phyloP scores from a whole-genome alignment of 108 stramenopile species.

The Schizochytrium sp. region DNA sequence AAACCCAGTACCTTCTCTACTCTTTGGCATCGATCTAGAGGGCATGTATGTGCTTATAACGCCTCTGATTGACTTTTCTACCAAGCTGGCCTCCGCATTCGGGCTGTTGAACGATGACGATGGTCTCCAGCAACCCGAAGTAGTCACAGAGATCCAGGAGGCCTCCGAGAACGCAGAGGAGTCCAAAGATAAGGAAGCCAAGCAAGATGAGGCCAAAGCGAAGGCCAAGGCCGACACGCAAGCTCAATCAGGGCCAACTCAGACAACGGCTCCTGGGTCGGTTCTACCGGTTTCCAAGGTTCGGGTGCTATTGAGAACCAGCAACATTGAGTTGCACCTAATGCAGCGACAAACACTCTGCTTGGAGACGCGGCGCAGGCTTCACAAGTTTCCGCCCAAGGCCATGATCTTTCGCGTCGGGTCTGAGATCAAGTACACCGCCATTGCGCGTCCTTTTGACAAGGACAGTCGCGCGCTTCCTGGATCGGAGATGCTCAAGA shows the following conservation, averaged over 20 bases:
- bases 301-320: not conserved
- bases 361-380: not conserved
- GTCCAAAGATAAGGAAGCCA: not conserved
- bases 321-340: not conserved
- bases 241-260: not conserved
- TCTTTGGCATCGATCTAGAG: not conserved
- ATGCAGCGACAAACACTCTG: not conserved
- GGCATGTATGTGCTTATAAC: not conserved
- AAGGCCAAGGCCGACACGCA: not conserved
- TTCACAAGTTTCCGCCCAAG: not conserved
- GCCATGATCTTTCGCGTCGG: not conserved
- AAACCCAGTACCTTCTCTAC: not conserved
- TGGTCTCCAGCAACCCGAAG: not conserved
- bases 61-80: not conserved
- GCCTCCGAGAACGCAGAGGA: not conserved
- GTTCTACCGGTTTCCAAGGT: not conserved
- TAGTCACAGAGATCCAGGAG: not conserved
- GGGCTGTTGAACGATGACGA: not conserved
- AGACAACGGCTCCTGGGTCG: not conserved
- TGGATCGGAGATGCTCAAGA: not conserved
- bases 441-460: not conserved
- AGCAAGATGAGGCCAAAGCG: not conserved
- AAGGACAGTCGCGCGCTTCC: not conserved
- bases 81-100: not conserved
- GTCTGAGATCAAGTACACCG: not conserved